These are phyloP conservation scores for Neurospora intermedia DNA, from an alignment of 495 filamentous ascomycete species.

Conservation along the genomic window DNA sequence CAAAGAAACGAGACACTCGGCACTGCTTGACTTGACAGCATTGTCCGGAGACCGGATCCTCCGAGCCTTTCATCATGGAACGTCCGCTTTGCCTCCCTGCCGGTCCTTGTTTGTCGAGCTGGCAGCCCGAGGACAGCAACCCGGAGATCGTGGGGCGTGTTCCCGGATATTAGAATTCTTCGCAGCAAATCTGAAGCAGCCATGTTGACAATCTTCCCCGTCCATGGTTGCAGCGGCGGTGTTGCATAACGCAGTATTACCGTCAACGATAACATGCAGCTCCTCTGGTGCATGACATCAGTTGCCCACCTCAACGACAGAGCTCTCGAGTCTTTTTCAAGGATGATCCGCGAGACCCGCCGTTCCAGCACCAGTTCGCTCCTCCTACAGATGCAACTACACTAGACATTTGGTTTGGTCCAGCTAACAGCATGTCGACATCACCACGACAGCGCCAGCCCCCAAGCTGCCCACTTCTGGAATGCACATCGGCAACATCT, in stretches of 20 bases:
- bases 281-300: not conserved
- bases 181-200: not conserved
- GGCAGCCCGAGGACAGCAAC: not conserved
- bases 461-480: not conserved
- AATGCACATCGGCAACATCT: not conserved
- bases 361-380: not conserved
- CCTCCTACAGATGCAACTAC: not conserved
- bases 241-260: not conserved
- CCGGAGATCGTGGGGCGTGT: not conserved
- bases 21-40: not conserved
- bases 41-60: not conserved
- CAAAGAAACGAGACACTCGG: not conserved
- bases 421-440: not conserved
- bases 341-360: not conserved
- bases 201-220: not conserved
- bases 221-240: not conserved
- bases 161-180: not conserved
- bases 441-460: not conserved
- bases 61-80: not conserved
- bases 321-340: not conserved
- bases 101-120: not conserved
- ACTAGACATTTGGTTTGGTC: not conserved
- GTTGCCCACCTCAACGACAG: not conserved
- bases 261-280: not conserved
- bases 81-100: not conserved